A percentile compares a stretch with the other conserved stretches of the same genome.
Conservation (phyloP, 2,329 filamentous ascomycete genomes). For the Hypoxylon sp. region DNA sequence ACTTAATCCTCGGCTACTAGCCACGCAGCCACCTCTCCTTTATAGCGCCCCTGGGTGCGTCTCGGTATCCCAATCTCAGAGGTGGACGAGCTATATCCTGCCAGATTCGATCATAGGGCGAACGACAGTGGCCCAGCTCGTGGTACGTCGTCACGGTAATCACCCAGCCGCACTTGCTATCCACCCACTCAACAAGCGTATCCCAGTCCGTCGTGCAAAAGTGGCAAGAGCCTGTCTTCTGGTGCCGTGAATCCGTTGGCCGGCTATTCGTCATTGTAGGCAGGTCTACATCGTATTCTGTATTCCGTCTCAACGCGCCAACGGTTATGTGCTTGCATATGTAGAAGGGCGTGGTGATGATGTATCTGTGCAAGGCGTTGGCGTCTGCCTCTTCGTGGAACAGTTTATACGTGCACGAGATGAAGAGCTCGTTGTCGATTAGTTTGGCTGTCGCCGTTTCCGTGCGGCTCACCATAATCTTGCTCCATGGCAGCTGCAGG, state of each 20-base stretch:
- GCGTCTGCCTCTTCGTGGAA: slow-evolving; percentile 1
- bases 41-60: neutral
- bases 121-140: slow-evolving; percentile 14
- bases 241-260: neutral
- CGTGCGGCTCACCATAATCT: neutral
- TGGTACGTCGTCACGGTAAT: slow-evolving; percentile 15
- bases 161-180: neutral
- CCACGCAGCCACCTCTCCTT: neutral
- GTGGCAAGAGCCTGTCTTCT: neutral
- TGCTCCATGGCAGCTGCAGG: neutral
- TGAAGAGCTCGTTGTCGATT: neutral
- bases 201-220: slow-evolving; percentile 18
- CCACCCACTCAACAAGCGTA: slow-evolving; percentile 5
- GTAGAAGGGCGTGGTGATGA: neutral
- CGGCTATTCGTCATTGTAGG: neutral
- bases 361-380: neutral
- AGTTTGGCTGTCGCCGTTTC: neutral
- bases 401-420: slow-evolving; percentile 1
- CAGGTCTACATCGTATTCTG: neutral
- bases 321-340: slow-evolving; percentile 10
- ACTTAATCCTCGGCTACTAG: neutral
- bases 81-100: neutral
- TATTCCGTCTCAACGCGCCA: neutral
- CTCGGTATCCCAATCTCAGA: neutral
- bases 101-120: slow-evolving; percentile 12